Conservation (phyloP, 257 asterid species). For the Nicotiana sylvestris region DNA sequence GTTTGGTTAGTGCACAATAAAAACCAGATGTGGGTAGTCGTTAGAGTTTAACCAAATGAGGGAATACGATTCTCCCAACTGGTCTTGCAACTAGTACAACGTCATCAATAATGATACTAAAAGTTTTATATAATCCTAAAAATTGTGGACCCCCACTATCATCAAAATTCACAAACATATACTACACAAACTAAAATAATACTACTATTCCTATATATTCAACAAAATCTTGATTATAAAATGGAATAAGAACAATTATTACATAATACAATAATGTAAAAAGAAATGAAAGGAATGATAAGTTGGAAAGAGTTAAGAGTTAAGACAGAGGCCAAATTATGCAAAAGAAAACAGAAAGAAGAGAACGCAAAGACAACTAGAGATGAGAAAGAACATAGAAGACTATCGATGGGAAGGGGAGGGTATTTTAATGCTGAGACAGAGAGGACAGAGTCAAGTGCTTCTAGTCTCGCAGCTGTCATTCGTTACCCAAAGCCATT, state of each 20-base stretch:
- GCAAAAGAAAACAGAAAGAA: constrained; percentile 21
- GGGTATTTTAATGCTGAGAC: constrained; percentile 35
- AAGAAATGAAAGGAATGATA: not conserved
- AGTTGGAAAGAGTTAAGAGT: not conserved
- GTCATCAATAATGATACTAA: not conserved
- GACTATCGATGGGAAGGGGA: constrained; percentile 16
- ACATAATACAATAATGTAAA: not conserved
- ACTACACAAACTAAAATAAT: not conserved
- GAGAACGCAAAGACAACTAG: constrained; percentile 12
- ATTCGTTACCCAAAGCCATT: constrained; percentile 60
- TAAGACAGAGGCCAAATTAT: constrained; percentile 6
- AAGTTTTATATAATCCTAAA: not conserved
- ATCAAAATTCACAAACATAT: not conserved
- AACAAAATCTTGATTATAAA: constrained; percentile 7
- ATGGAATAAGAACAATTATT: not conserved
- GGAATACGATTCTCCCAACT: constrained; percentile 18
- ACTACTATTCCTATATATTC: not conserved
- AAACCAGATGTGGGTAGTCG: not conserved
- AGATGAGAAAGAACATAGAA: not conserved
- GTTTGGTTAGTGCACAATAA: constrained; percentile 6
- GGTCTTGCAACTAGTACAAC: constrained; percentile 10
- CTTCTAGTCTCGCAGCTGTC: constrained; percentile 90
- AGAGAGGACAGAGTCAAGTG: constrained; percentile 82
- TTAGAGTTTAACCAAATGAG: constrained; percentile 7
- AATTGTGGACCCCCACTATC: constrained; percentile 2